Conservation (phyloP, 2,329 filamentous ascomycete genomes). For the Hypoxylon sp. region DNA sequence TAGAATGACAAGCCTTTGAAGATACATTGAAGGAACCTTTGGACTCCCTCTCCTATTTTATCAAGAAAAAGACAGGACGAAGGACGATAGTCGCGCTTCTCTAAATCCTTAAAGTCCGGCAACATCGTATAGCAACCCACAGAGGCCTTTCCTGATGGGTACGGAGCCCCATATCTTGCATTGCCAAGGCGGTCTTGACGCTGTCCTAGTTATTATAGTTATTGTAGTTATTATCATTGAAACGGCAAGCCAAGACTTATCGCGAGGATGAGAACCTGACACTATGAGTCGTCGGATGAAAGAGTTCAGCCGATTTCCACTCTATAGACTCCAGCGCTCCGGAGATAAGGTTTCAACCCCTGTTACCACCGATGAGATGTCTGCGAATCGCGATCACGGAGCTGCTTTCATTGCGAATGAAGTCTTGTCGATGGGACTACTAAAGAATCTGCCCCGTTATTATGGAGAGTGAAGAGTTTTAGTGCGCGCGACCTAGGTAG, state of each 20-base stretch:
- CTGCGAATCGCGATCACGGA: not conserved
- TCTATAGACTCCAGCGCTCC: not conserved
- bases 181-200: not conserved
- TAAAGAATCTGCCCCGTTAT: too few relatives aligned
- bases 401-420: too few relatives aligned
- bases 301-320: constrained; percentile 7
- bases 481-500: too few relatives aligned
- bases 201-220: too few relatives aligned
- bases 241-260: not conserved
- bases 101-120: constrained; percentile 5
- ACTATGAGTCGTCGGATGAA: not conserved
- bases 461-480: too few relatives aligned
- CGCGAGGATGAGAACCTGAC: not conserved
- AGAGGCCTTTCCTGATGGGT: not conserved
- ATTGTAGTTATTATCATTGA: not conserved
- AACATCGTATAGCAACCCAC: not conserved
- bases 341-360: constrained; percentile 8
- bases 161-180: not conserved
- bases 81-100: not conserved
- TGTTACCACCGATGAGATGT: not conserved
- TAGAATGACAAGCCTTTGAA: not conserved
- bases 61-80: not conserved
- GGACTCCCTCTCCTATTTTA: not conserved
- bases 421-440: too few relatives aligned
- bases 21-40: not conserved